Evolutionary conservation across 768 basidiomycete genomes (phyloP), one percentile per base, ranked within the genome.

Genomic region (Kwoniella shandongensis): DNA sequence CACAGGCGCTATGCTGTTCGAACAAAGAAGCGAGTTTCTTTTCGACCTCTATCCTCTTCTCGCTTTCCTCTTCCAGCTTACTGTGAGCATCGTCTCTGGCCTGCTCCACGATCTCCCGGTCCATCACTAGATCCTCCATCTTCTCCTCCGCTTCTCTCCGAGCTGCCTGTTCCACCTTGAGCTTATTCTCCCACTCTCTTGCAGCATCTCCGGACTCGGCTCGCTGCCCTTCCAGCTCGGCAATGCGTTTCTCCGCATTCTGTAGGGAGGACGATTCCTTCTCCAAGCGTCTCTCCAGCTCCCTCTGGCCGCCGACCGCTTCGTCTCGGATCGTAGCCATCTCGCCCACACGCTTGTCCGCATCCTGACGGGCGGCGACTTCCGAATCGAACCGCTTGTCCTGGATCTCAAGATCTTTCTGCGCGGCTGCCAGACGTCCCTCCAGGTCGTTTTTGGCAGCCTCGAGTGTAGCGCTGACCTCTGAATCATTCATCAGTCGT

Each of bases 341-440:
- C 13, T 56, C 54, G 8, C 15, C 7, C 5, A 41, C 27, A 15
- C 40, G 6, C 11, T 42, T 49, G 18, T 56, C 54, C 20, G 54
- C 54, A 4, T 56, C 54, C 25, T 17, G 39, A 27, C 54, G 25
- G 8, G 46, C 39, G 10, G 47, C 38, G 27, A 18, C 17, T 35
- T 56, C 54, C 2, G 47, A 11, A 11, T 56, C 54, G 2, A 56
- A n/a, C 22, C 47, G 46, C 15, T 50, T 38, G 30, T 50, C 53
- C 20, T 49, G 38, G 3, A 26, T 38, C 32, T 54, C 52, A 1
- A 60, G 29, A 23, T 59, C 54, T 20, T 27, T 42, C n/a, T 44
- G 51, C 29, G 52, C 54, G 22, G 50, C 39, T 15, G 26, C 38
- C 17, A 56, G 36, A 22, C 38, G 29, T 10, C 35, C 35, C 35